Percentiles rank a stretch among this genome's conserved stretches.
Evolutionary conservation across 768 basidiomycete genomes (phyloP).

Genomic region (Tephrocybe sp.): DNA sequence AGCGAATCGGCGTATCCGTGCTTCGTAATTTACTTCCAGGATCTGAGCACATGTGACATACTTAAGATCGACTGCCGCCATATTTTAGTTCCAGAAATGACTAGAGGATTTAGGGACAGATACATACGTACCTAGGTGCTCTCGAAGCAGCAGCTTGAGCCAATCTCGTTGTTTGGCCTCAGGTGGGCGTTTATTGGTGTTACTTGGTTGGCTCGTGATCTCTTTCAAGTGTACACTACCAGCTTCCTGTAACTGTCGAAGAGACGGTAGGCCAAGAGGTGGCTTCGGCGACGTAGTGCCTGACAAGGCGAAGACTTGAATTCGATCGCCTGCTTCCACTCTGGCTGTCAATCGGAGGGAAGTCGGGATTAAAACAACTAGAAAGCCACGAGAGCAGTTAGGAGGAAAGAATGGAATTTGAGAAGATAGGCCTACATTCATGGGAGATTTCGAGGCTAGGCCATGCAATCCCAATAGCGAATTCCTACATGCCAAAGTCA

Average conservation of each 20-base stretch:
- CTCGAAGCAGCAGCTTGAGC: conserved; percentile 64
- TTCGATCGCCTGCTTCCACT: conserved; percentile 46
- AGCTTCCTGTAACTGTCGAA: conserved; percentile 50
- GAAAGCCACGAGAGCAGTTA: conserved; percentile 11
- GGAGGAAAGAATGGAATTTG: conserved; percentile 15
- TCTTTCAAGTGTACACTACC: conserved; percentile 53
- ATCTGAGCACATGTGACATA: conserved; percentile 62
- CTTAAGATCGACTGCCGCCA: conserved; percentile 61
- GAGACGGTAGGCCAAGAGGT: conserved; percentile 46
- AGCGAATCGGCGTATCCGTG: conserved; percentile 51
- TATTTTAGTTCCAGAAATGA: conserved; percentile 8
- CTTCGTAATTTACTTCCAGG: conserved; percentile 65
- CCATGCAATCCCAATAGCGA: conserved; percentile 73
- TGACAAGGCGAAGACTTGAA: conserved; percentile 48
- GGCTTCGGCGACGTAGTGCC: conserved; percentile 32
- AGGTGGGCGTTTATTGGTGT: conserved; percentile 16
- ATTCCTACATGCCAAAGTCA: conserved; percentile 39
- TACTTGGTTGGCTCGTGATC: conserved; percentile 23
- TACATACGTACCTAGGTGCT: conserved; percentile 56
- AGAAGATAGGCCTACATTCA: conserved; percentile 45
- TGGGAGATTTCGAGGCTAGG: conserved; percentile 62
- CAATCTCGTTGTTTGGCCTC: conserved; percentile 52
- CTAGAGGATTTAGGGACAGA: neutral
- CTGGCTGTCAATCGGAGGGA: conserved; percentile 62
- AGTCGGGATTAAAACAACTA: conserved; percentile 55